A percentile compares a stretch with the other conserved stretches of the same genome.
Conservation (phyloP, 139 green algal genomes). For the Medakamo hakoo region DNA sequence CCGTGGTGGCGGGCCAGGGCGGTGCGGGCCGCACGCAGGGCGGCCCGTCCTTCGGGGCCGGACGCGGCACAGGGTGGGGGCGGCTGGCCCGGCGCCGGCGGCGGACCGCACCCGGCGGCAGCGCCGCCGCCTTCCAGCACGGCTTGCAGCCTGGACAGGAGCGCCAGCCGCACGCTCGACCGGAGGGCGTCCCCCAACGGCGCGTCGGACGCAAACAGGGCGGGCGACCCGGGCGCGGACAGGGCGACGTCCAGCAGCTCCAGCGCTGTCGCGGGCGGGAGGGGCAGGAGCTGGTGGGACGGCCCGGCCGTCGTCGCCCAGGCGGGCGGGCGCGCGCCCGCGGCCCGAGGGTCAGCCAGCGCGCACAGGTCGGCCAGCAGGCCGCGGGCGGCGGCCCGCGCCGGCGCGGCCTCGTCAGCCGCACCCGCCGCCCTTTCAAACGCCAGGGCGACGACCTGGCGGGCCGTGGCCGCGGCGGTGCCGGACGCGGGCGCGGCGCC, state of each 20-base stretch:
- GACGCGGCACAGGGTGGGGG: too few relatives aligned
- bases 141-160: neutral
- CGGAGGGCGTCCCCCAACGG: neutral
- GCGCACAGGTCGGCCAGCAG: neutral
- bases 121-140: neutral
- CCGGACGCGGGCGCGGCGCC: too few relatives aligned
- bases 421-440: neutral
- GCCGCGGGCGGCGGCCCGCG: too few relatives aligned
- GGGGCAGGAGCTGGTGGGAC: too few relatives aligned
- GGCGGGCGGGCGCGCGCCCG: too few relatives aligned
- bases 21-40: neutral
- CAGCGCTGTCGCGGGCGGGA: too few relatives aligned
- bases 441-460: neutral
- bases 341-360: neutral
- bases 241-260: neutral
- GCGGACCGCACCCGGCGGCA: neutral
- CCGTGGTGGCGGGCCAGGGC: neutral
- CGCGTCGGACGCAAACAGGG: neutral
- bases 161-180: neutral
- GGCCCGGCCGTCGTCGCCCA: too few relatives aligned
- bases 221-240: too few relatives aligned
- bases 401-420: too few relatives aligned
- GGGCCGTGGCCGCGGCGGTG: neutral
- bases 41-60: too few relatives aligned
- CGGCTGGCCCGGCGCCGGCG: too few relatives aligned